A percentile compares a stretch with the other conserved stretches of the same genome.
These are phyloP conservation scores for Microsporum ferrugineum DNA, from an alignment of 2,329 filamentous ascomycete species.

Conservation along the genomic window DNA sequence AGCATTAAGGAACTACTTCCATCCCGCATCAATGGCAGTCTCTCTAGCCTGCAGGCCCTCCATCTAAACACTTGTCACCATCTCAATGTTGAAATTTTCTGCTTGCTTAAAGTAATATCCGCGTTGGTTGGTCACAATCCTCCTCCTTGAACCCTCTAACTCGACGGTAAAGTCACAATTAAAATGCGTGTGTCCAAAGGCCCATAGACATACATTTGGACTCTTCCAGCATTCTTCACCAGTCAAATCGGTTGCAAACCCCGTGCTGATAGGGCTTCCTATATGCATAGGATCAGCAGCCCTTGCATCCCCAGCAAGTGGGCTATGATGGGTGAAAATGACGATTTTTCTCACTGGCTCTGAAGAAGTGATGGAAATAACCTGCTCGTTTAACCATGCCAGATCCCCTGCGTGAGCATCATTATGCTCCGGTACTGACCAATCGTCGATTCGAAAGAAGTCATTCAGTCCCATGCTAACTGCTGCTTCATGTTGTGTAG, in stretches of 20 bases:
- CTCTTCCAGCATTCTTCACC: slow-evolving; percentile 31
- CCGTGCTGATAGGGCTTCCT: slow-evolving; percentile 25
- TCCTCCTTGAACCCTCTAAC: slow-evolving; percentile 15
- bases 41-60: neutral
- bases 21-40: neutral
- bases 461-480: slow-evolving; percentile 41
- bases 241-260: slow-evolving; percentile 35
- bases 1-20: neutral
- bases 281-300: slow-evolving; percentile 24
- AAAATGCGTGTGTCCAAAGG: slow-evolving; percentile 41
- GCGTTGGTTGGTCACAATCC: slow-evolving; percentile 30
- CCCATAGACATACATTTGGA: slow-evolving; percentile 33
- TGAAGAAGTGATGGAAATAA: slow-evolving; percentile 19
- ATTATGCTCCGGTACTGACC: slow-evolving; percentile 25
- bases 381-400: slow-evolving; percentile 31
- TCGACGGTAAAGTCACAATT: slow-evolving; percentile 30
- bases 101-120: slow-evolving; percentile 26
- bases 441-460: slow-evolving; percentile 39
- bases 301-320: slow-evolving; percentile 16
- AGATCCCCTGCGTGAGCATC: slow-evolving; percentile 26
- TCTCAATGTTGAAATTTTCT: slow-evolving; percentile 25
- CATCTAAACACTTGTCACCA: slow-evolving; percentile 11
- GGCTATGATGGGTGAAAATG: slow-evolving; percentile 32
- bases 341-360: slow-evolving; percentile 28
- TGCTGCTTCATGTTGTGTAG: slow-evolving; percentile 24